Base-by-base conservation (phyloP, 208 protist genomes). In the Wallacemonas collosoma region DNA sequence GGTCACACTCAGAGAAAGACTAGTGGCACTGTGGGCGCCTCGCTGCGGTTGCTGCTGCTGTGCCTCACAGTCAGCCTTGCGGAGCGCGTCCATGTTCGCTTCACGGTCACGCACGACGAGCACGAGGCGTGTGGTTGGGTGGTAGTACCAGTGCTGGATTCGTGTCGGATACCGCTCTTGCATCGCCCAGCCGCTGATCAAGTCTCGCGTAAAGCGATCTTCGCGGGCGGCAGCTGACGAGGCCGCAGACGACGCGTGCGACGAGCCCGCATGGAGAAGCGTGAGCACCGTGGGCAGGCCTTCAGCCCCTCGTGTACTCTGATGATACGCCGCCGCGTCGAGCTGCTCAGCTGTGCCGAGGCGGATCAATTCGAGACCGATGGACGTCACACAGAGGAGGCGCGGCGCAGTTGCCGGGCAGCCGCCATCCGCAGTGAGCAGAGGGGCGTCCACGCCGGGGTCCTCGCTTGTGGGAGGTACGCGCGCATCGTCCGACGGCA, bases 301-400 rank as follows among this genome's bases (percentile, higher is more conserved):
- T n/a, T 65, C 60, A 3, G 60, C 60, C 41, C 60, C 60, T 38
- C 39, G 40, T 15, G 60, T 65, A 41, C 60, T 65, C n/a, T 65
- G 60, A 41, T 65, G 60, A 36, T 65, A n/a, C 12, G 60, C 60
- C 11, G 40, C 60, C 38, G 60, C 9, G 17, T 44, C 38, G 7
- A 65, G 40, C 6, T 65, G 41, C 3, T 38, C 38, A 15, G 43
- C 12, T 4, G 35, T 47, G 43, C 71, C 71, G 38, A 83, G n/a
- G 14, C 69, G 74, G 15, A 90, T 47, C 2, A 90, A 60, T 63
- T 90, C 86, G 45, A 88, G 73, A 48, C 80, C 76, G 43, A 90
- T 84, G 17, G 82, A 81, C 3, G 77, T 88, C 47, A 83, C 67
- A 48, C 79, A 86, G 7, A 90, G 62, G 6, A 90, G 61, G 40